Percentiles rank a stretch among this genome's conserved stretches.
These are phyloP conservation scores for Torulaspora gathmanii DNA, from an alignment of 805 yeast genomes.

Conservation along the genomic window DNA sequence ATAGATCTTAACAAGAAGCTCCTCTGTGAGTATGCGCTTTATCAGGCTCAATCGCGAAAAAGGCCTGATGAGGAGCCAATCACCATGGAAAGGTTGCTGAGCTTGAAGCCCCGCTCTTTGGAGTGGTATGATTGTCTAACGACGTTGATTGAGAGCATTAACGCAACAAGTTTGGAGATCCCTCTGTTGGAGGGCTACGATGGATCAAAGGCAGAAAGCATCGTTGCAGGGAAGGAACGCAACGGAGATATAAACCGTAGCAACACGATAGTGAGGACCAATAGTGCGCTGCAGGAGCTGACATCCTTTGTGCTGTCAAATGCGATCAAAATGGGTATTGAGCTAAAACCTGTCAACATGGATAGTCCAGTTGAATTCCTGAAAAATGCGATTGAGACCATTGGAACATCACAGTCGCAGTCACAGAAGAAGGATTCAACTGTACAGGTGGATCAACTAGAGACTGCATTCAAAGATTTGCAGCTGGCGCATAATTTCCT, in stretches of 20 bases:
- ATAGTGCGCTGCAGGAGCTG: constrained; percentile 24
- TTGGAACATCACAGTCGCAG: constrained; percentile 12
- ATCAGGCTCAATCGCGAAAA: constrained; percentile 19
- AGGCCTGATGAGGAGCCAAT: constrained; percentile 2
- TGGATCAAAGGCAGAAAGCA: neutral
- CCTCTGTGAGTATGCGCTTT: constrained; percentile 30
- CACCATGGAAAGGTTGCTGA: constrained; percentile 14
- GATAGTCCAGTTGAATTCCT: constrained; percentile 28
- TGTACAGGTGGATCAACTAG: constrained; percentile 32
- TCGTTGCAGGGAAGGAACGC: neutral
- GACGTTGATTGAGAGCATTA: constrained; percentile 17
- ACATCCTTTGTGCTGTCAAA: constrained; percentile 32
- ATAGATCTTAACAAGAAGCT: constrained; percentile 31
- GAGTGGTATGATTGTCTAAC: constrained; percentile 24
- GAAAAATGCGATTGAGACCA: constrained; percentile 28
- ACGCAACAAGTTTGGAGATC: constrained; percentile 21
- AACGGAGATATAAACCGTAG: constrained; percentile 5
- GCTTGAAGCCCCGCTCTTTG: constrained; percentile 10
- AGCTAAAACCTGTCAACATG: constrained; percentile 23
- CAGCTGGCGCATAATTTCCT: constrained; percentile 68
- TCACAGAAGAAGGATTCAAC: neutral
- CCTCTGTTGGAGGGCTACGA: constrained; percentile 4
- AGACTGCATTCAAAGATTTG: constrained; percentile 61
- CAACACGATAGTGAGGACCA: constrained; percentile 6
- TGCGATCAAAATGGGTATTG: constrained; percentile 29